These are phyloP conservation scores for Chlorencoelia australis DNA, from an alignment of 2,329 filamentous ascomycete genomes.

Conservation along the genomic window DNA sequence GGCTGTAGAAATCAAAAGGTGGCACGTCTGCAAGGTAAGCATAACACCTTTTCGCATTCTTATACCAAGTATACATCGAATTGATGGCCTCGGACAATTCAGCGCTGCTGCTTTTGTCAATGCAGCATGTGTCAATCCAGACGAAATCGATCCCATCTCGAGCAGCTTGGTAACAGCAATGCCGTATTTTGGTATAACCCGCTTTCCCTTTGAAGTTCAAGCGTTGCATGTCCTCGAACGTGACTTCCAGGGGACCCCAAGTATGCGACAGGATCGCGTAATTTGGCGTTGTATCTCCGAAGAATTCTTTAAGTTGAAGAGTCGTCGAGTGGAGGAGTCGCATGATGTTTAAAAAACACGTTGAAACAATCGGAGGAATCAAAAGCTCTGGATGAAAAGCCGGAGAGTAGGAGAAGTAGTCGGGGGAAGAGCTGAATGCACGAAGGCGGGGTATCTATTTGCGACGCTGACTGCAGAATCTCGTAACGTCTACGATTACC, in stretches of 20 bases:
- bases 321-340: not conserved
- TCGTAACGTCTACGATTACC: too few relatives aligned
- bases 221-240: conserved; percentile 18
- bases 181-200: not conserved
- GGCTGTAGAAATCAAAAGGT: not conserved
- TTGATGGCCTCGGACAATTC: conserved; percentile 11
- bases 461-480: too few relatives aligned
- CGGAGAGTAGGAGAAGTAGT: too few relatives aligned
- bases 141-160: not conserved
- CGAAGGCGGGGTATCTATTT: too few relatives aligned
- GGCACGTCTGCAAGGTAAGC: conserved; percentile 8
- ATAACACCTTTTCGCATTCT: conserved; percentile 6
- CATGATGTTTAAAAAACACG: too few relatives aligned
- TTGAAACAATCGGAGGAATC: too few relatives aligned
- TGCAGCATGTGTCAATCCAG: conserved; percentile 13
- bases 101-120: conserved; percentile 10
- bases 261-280: conserved; percentile 33
- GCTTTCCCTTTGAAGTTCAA: too few relatives aligned
- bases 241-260: conserved; percentile 28
- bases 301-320: not conserved
- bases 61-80: conserved; percentile 12
- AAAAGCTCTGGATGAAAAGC: too few relatives aligned
- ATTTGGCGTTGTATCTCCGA: not conserved
- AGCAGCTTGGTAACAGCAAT: not conserved
- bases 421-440: too few relatives aligned